Base-by-base conservation (phyloP, 2,329 filamentous ascomycete genomes). In the Mycosphaerella sp. region DNA sequence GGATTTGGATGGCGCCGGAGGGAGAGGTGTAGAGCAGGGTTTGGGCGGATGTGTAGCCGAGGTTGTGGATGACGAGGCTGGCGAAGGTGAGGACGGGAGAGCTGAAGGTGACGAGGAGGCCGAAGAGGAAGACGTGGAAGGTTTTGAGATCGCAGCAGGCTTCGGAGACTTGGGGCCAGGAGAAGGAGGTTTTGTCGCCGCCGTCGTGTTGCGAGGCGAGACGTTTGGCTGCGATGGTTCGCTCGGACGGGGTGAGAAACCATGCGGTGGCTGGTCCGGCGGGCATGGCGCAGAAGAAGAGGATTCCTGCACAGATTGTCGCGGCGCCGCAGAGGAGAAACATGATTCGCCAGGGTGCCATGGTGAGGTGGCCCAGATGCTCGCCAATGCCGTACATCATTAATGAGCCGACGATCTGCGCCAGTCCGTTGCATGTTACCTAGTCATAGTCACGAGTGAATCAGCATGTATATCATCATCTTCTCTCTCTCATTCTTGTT, bases 311-410 rank as follows among this genome's bases (percentile, higher is more conserved):
- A 1, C 64, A 62, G 1, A 67, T 57, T 0, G 76, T 79, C 6
- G 77, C 52, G 0, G 69, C 71, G n/a, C 76, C 76, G 50, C 72
- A 77, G 10, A 79, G 66, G 27, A 78, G 62, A 58, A 78, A 79
- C 34, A 79, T 60, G 0, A 68, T 62, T 30, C 74, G 64, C 76
- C 76, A 79, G 0, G 73, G 69, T 0, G 66, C 67, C 3, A 79
- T 61, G 0, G 65, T 46, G 2, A 72, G 58, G 2, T 60, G 58
- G 3, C 50, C 48, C 0, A 53, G 32, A 48, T 73, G 70, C 53
- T 71, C 70, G 35, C 73, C 75, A 45, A 79, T 75, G 32, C 74
- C 73, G 56, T 77, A 77, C 73, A 75, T 76, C n/a, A 76, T 65
- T 4, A 76, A 54, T 25, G 65, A 70, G 8, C 74, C 73, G 34